Evolutionary conservation across 345 rosid species (phyloP), one percentile per base, ranked within the genome.

Genomic region (Eucalyptus leucophloia): DNA sequence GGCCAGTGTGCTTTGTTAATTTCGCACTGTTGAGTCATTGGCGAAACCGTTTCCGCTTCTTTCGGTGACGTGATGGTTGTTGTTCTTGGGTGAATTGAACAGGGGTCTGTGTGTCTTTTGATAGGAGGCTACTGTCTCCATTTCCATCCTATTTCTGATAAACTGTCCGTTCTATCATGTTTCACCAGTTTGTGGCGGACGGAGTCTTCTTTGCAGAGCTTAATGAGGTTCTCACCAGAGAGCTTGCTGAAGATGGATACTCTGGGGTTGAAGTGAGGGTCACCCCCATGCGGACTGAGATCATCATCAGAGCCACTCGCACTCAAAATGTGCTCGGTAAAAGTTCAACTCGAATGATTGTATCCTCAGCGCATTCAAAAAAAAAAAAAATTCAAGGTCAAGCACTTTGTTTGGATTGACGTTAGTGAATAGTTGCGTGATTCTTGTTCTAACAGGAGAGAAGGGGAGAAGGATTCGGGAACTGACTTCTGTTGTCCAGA

Each of bases 261-360:
- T 90, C 91, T 37, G 91, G 91, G 56, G 91, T 90, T 1, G 91
- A 90, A 85, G 91, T 90, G 9, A 87, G 91, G 83, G 91, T 90
- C 37, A 90, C 91, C n/a, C 91, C 91, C 65, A 90, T 90, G 91
- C 87, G 91, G 56, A 90, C 91, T 62, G 91, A 90, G 89, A 90
- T 90, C 89, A 90, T 90, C 83, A 90, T 90, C 3, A 81, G 91
- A 65, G 91, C 91, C 42, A 90, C 91, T n/a, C 91, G 91, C 54
- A 90, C 91, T 21, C 91, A 90, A 89, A 90, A 90, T 40, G 91
- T 90, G 54, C 91, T 90, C 8, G 91, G 91, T 90, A 69, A 69
- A 77, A 37, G 19, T 89, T 45, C 32, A 7, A 40, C 5, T 37
- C 1, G 34, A 7, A 50, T 50, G 56, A 19, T 45, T 23, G 40